Percentiles rank a stretch among this genome's conserved stretches.
These are phyloP conservation scores for Dalechampia spathulata DNA, from an alignment of 441 rosid species.

Conservation along the genomic window DNA sequence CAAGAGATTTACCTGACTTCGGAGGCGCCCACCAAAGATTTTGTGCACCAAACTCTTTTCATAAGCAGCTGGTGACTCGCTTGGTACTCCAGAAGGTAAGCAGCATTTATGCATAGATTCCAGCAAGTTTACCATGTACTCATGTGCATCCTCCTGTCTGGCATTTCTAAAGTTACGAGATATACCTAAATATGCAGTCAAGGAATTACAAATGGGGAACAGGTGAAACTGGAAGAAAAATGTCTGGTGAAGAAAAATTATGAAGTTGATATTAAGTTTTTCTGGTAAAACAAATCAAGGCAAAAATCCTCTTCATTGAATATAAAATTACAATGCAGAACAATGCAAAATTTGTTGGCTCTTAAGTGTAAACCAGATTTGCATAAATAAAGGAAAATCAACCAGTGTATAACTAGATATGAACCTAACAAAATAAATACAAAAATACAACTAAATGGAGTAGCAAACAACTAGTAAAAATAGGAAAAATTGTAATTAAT, in stretches of 20 bases:
- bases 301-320: too few relatives aligned
- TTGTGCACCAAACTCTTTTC: slow-evolving; percentile 93
- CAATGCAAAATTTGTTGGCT: too few relatives aligned
- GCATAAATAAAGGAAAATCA: too few relatives aligned
- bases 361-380: too few relatives aligned
- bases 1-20: slow-evolving; percentile 65
- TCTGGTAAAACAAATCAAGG: not conserved
- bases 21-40: slow-evolving; percentile 90
- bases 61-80: slow-evolving; percentile 84
- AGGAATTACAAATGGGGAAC: slow-evolving; percentile 22
- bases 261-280: too few relatives aligned
- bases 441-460: not conserved
- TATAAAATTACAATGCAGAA: too few relatives aligned
- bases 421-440: not conserved
- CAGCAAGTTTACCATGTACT: slow-evolving; percentile 88
- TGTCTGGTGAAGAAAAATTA: not conserved
- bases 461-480: not conserved
- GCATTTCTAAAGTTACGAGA: slow-evolving; percentile 75
- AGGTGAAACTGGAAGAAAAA: not conserved
- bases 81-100: slow-evolving; percentile 93
- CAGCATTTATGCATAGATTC: slow-evolving; percentile 99
- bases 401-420: too few relatives aligned
- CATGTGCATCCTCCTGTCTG: slow-evolving; percentile 96
- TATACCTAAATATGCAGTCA: slow-evolving; percentile 51
- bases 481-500: not conserved